Evolutionary conservation across 2,329 filamentous ascomycete genomes (phyloP).

Genomic region (Arthrobotrys megalospora): DNA sequence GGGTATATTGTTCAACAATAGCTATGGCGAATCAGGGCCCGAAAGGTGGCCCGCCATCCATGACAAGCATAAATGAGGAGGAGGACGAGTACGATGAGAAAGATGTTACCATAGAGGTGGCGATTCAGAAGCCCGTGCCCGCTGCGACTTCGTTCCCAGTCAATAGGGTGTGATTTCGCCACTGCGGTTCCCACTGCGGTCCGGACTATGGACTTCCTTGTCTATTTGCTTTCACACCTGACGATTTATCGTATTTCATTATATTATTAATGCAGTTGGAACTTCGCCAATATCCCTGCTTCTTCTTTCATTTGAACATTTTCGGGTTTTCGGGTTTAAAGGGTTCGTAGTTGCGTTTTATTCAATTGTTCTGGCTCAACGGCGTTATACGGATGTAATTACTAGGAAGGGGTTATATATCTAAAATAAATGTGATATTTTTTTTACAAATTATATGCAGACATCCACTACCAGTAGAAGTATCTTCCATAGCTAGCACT

Average conservation of each 20-base stretch:
- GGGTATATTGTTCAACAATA: slow-evolving; percentile 37
- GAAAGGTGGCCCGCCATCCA: slow-evolving; percentile 40
- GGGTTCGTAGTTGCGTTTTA: not conserved
- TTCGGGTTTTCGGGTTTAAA: not conserved
- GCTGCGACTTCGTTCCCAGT: slow-evolving; percentile 32
- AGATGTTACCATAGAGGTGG: slow-evolving; percentile 40
- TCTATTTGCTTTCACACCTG: not conserved
- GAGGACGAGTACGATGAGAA: slow-evolving; percentile 44
- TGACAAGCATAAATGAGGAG: slow-evolving; percentile 39
- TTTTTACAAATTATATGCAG: not conserved
- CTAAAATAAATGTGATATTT: not conserved
- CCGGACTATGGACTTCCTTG: slow-evolving; percentile 1
- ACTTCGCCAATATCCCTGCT: not conserved
- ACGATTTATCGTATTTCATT: not conserved
- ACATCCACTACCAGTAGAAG: not conserved
- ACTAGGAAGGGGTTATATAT: not conserved
- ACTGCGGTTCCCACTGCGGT: slow-evolving; percentile 3
- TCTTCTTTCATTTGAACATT: not conserved
- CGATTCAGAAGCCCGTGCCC: slow-evolving; percentile 46
- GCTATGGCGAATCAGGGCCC: slow-evolving; percentile 38
- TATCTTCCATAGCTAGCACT: not conserved
- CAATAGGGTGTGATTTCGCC: slow-evolving; percentile 28
- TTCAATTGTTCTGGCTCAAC: not conserved
- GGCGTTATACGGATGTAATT: slow-evolving; percentile 22
- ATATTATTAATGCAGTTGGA: not conserved